Percentiles rank a stretch among this genome's conserved stretches.
These are phyloP conservation scores for Saksenaea oblongispora DNA, from an alignment of 371 early-diverging fungal species.

Conservation along the genomic window DNA sequence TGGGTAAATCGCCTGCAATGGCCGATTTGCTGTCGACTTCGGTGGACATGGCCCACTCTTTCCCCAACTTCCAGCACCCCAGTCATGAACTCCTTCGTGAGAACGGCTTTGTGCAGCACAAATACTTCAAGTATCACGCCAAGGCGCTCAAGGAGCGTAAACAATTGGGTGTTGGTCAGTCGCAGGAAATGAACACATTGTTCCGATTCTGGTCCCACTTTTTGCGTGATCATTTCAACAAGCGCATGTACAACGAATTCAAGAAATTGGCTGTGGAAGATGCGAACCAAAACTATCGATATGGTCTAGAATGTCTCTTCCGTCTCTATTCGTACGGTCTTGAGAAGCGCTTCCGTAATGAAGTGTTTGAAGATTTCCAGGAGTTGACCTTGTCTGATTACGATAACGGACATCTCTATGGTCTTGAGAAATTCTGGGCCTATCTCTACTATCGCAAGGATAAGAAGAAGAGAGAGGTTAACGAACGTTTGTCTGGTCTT, in stretches of 20 bases:
- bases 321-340: slow-evolving; percentile 96
- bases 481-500: slow-evolving; percentile 60
- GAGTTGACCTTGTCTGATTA: slow-evolving; percentile 77
- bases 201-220: slow-evolving; percentile 99
- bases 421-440: slow-evolving; percentile 97
- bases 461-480: slow-evolving; percentile 70
- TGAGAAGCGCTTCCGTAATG: slow-evolving; percentile 84
- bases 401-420: slow-evolving; percentile 79
- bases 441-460: slow-evolving; percentile 90
- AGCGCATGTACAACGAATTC: slow-evolving; percentile 93
- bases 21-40: slow-evolving; percentile 41
- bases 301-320: slow-evolving; percentile 96
- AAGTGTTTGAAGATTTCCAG: slow-evolving; percentile 90
- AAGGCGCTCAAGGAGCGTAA: slow-evolving; percentile 95
- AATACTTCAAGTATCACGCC: slow-evolving; percentile 92
- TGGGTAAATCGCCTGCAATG: slow-evolving; percentile 41
- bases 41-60: slow-evolving; percentile 67
- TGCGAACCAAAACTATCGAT: slow-evolving; percentile 86
- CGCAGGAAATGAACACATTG: slow-evolving; percentile 97
- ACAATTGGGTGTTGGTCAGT: slow-evolving; percentile 86
- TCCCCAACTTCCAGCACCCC: slow-evolving; percentile 90
- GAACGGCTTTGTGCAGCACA: slow-evolving; percentile 95
- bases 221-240: slow-evolving; percentile 93
- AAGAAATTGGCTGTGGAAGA: slow-evolving; percentile 91
- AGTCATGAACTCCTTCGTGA: slow-evolving; percentile 91